phyloP scores from a whole-genome alignment of 1,284 basidiomycete genomes.

The Agroathelia rolfsii region DNA sequence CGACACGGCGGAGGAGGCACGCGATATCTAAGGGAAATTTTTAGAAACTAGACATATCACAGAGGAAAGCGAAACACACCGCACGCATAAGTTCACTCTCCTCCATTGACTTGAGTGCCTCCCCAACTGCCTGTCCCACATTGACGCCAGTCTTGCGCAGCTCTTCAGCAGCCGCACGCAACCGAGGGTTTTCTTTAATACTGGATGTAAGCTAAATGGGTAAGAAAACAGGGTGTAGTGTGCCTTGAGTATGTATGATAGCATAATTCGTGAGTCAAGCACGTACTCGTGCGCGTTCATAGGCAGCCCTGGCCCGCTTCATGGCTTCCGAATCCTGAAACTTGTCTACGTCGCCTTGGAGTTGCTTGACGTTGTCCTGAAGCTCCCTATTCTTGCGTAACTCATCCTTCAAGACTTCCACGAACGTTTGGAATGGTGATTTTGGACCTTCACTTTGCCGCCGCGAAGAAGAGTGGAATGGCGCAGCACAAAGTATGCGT shows the following conservation, averaged over 20 bases:
- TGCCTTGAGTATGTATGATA: conserved; percentile 4
- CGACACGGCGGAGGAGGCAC: conserved; percentile 72
- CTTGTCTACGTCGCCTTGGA: conserved; percentile 96
- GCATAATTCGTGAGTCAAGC: conserved; percentile 7
- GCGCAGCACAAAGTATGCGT: no score
- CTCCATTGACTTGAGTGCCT: conserved; percentile 86
- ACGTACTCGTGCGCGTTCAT: conserved; percentile 87
- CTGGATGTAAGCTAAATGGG: conserved; percentile 70
- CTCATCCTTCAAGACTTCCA: conserved; percentile 89
- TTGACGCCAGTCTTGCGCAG: conserved; percentile 84
- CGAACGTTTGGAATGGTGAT: conserved; percentile 94
- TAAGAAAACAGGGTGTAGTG: conserved; percentile 8
- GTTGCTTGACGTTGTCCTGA: conserved; percentile 93
- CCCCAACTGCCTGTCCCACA: conserved; percentile 87
- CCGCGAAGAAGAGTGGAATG: conserved; percentile 63
- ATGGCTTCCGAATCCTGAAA: conserved; percentile 96
- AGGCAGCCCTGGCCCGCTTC: conserved; percentile 83
- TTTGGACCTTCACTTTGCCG: conserved; percentile 63
- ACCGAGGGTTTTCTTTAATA: conserved; percentile 92
- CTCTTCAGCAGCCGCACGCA: conserved; percentile 87
- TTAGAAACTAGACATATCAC: conserved; percentile 1
- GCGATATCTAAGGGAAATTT: conserved; percentile 51
- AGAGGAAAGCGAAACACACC: conserved; percentile 32
- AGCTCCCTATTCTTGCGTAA: conserved; percentile 89
- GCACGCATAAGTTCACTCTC: conserved; percentile 88